A percentile compares a stretch with the other conserved stretches of the same genome.
Evolutionary conservation across 23 red algal species (phyloP).

Genomic region (Chondrus crispus): DNA sequence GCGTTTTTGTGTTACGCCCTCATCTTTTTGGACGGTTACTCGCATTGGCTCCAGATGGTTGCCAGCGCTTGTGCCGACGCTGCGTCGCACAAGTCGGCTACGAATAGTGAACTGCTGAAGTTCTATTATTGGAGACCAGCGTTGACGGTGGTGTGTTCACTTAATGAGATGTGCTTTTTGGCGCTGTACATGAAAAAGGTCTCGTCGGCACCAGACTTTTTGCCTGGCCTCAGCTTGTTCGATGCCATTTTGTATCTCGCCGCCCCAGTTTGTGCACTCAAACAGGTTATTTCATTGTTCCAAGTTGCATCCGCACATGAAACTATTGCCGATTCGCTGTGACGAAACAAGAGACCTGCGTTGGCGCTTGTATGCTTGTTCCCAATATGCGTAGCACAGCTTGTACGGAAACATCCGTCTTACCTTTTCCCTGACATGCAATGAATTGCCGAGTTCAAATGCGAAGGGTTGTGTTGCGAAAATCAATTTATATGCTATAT

Average conservation of each 20-base stretch:
- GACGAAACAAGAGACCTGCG: not conserved
- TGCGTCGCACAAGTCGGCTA: constrained; percentile 71
- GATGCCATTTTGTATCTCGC: not conserved
- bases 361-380: no score
- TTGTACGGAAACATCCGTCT: no score
- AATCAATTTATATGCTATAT: no score
- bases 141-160: constrained; percentile 77
- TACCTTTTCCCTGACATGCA: no score
- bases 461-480: no score
- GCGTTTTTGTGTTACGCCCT: constrained; percentile 51
- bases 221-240: not conserved
- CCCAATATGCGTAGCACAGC: no score
- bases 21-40: constrained; percentile 80
- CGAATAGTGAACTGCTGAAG: constrained; percentile 32
- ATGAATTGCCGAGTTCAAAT: no score
- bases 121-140: constrained; percentile 84
- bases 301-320: constrained; percentile 51
- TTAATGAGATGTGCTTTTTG: constrained; percentile 90
- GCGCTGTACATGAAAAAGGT: constrained; percentile 57
- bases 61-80: constrained; percentile 52
- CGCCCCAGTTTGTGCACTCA: constrained; percentile 41
- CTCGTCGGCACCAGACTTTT: not conserved
- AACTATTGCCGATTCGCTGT: constrained; percentile 41
- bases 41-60: constrained; percentile 85
- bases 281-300: constrained; percentile 52